A percentile compares a stretch with the other conserved stretches of the same genome.
These are phyloP conservation scores for Cytospora paraplurivora DNA, from an alignment of 2,329 filamentous ascomycete species.

Conservation along the genomic window DNA sequence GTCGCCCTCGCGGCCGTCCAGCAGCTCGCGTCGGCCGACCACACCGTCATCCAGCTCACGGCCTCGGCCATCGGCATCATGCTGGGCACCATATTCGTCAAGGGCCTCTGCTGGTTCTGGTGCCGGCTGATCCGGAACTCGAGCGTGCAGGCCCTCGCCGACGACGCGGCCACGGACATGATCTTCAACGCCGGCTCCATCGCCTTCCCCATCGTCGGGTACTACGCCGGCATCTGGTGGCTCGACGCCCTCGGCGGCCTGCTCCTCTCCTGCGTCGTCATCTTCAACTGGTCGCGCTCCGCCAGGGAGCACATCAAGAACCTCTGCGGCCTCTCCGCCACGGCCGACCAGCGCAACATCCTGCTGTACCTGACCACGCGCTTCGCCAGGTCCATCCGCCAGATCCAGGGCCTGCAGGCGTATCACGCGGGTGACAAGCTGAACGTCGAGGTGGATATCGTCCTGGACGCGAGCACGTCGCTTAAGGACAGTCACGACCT, in stretches of 20 bases:
- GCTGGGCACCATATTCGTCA: constrained; percentile 78
- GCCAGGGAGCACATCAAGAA: constrained; percentile 78
- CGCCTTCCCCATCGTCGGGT: constrained; percentile 80
- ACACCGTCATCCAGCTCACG: constrained; percentile 71
- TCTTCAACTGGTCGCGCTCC: constrained; percentile 76
- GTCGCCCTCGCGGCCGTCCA: constrained; percentile 72
- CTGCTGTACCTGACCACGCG: constrained; percentile 91
- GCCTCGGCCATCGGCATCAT: constrained; percentile 77
- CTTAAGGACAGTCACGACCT: constrained; percentile 82
- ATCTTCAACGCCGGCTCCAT: constrained; percentile 91
- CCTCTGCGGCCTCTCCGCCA: constrained; percentile 75
- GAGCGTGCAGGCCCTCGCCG: constrained; percentile 75
- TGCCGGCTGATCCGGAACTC: constrained; percentile 85
- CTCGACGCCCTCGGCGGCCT: constrained; percentile 79
- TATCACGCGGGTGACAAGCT: constrained; percentile 86
- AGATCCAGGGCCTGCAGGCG: constrained; percentile 82
- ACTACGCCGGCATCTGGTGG: constrained; percentile 79
- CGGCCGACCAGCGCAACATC: constrained; percentile 80
- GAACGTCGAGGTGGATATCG: constrained; percentile 80
- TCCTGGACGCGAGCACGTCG: constrained; percentile 74
- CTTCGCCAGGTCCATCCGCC: constrained; percentile 83
- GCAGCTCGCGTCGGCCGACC: constrained; percentile 62
- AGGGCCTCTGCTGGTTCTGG: constrained; percentile 83
- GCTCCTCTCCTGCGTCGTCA: constrained; percentile 75
- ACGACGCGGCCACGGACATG: constrained; percentile 54